A percentile compares a stretch with the other conserved stretches of the same genome.
phyloP scores from a whole-genome alignment of 2,329 filamentous ascomycete genomes.

The Xylaria sp. region DNA sequence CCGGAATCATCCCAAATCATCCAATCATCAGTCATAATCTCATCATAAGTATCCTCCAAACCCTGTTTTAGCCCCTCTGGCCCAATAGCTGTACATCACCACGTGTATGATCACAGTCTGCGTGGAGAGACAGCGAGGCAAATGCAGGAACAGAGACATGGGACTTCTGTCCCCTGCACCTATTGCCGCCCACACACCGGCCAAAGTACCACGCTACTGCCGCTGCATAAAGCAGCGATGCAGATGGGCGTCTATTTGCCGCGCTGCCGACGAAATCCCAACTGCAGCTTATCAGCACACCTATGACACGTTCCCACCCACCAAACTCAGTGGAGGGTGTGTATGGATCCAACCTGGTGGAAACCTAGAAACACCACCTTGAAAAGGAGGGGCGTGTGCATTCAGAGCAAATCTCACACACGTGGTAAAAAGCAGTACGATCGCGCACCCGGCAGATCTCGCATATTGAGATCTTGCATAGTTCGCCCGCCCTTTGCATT shows the following conservation, averaged over 20 bases:
- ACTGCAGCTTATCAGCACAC: slow-evolving; percentile 25
- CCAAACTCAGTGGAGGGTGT: slow-evolving; percentile 33
- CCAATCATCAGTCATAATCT: slow-evolving; percentile 63
- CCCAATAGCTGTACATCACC: slow-evolving; percentile 38
- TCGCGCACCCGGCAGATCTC: slow-evolving; percentile 30
- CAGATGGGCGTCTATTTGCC: slow-evolving; percentile 45
- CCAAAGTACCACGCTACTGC: slow-evolving; percentile 33
- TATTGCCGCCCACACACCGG: slow-evolving; percentile 34
- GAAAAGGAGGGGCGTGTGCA: slow-evolving; percentile 40
- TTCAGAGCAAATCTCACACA: slow-evolving; percentile 29
- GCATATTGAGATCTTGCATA: slow-evolving; percentile 40
- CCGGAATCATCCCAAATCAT: slow-evolving; percentile 43
- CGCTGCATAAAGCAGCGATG: slow-evolving; percentile 48
- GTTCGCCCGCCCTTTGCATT: slow-evolving; percentile 25
- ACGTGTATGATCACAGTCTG: slow-evolving; percentile 29
- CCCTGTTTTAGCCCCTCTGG: slow-evolving; percentile 30
- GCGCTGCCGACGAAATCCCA: slow-evolving; percentile 40
- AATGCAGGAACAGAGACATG: slow-evolving; percentile 43
- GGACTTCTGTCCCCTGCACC: slow-evolving; percentile 33
- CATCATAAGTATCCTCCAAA: slow-evolving; percentile 49
- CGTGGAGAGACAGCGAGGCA: slow-evolving; percentile 34
- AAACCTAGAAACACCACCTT: slow-evolving; percentile 29
- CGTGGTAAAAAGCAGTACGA: slow-evolving; percentile 26
- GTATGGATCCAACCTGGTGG: slow-evolving; percentile 35
- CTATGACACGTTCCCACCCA: slow-evolving; percentile 33